Conservation (phyloP, 148 eudicot species). For the Vaccinium corymbosum region DNA sequence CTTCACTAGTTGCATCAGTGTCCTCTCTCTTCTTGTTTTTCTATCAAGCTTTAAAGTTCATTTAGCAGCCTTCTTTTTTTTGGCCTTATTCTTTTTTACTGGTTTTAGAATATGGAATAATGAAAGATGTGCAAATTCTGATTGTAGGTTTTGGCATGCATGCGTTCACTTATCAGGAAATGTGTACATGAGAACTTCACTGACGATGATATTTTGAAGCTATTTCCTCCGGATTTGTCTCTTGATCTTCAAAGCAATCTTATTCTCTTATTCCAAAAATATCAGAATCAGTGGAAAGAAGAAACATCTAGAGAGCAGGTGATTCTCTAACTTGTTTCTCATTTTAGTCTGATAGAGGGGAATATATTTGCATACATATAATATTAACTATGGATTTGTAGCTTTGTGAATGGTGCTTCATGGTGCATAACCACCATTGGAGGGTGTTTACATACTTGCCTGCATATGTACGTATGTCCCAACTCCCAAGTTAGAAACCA, state of each 20-base stretch:
- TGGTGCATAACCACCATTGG: no score
- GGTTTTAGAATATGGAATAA: background rate
- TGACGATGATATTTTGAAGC: conserved; percentile 23
- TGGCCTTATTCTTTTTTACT: background rate
- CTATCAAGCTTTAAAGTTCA: background rate
- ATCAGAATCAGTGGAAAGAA: conserved; percentile 29
- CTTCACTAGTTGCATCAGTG: background rate
- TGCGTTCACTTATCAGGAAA: conserved; percentile 33
- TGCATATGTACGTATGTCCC: no score
- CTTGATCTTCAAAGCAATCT: conserved; percentile 27
- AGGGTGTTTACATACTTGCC: no score
- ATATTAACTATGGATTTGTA: no score
- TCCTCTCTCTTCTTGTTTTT: background rate
- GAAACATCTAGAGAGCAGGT: conserved; percentile 29
- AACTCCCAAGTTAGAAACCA: no score
- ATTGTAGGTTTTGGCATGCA: conserved; percentile 33
- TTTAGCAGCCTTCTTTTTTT: background rate
- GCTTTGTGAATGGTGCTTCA: no score
- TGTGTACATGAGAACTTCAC: conserved; percentile 18
- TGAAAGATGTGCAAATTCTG: background rate
- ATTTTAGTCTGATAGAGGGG: no score
- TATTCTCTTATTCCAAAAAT: conserved; percentile 21
- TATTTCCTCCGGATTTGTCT: conserved; percentile 28
- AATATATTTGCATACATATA: no score
- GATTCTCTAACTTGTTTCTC: background rate